Percentiles rank a stretch among this genome's conserved stretches.
These are phyloP conservation scores for Thelonectria rubi DNA, from an alignment of 2,329 filamentous ascomycete genomes.

Conservation along the genomic window DNA sequence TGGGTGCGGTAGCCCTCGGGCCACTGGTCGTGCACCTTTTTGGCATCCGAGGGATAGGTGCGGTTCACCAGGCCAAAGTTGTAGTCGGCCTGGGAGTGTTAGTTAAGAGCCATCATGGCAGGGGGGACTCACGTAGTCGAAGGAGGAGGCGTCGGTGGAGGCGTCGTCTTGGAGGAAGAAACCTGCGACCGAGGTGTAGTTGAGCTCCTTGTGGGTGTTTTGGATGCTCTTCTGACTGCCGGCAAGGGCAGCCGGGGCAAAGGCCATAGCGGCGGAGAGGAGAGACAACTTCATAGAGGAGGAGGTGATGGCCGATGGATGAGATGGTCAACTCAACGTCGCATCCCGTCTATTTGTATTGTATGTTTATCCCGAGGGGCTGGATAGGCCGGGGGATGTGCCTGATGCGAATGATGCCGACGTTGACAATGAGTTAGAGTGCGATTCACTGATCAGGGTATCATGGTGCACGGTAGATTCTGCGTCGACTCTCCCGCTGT, in stretches of 20 bases:
- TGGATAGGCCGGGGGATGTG: not conserved
- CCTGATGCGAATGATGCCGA: not conserved
- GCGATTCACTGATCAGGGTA: not conserved
- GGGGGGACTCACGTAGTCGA: constrained; percentile 67
- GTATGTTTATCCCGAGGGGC: not conserved
- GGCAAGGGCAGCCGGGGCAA: constrained; percentile 43
- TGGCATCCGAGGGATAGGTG: constrained; percentile 65
- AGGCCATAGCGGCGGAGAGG: constrained; percentile 43
- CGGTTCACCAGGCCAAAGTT: constrained; percentile 75
- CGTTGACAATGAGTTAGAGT: not conserved
- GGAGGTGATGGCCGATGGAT: not conserved
- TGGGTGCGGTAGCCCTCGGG: constrained; percentile 57
- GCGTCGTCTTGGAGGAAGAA: constrained; percentile 72
- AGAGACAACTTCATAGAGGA: constrained; percentile 46
- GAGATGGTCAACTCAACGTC: not conserved
- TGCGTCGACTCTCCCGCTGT: not conserved
- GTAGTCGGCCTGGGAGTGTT: constrained; percentile 55
- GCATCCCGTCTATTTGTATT: not conserved
- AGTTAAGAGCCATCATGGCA: not conserved
- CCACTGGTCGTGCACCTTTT: constrained; percentile 39
- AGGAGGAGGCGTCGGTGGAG: constrained; percentile 62
- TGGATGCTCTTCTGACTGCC: constrained; percentile 40
- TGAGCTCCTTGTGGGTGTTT: constrained; percentile 55
- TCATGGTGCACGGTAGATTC: not conserved
- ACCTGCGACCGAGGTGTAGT: constrained; percentile 67